Conservation (phyloP, 306 rosid species). For the Prunus mira region DNA sequence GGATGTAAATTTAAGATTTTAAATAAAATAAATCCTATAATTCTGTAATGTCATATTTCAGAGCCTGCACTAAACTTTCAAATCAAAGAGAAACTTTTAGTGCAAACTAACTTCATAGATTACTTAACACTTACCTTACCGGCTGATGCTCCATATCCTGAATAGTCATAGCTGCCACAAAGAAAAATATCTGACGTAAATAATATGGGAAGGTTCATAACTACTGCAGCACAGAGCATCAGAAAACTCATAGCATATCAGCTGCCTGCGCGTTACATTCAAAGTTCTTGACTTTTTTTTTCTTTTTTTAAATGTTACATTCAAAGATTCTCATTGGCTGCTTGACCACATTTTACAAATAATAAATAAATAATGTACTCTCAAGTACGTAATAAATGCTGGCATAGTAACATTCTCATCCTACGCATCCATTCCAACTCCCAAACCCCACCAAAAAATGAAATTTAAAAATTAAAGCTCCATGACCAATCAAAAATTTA, state of each 20-base stretch:
- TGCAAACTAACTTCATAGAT: neutral
- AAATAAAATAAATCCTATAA: too few species aligned
- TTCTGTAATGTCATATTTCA: too few species aligned
- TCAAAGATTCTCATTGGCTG: neutral
- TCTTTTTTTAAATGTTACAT: too few species aligned
- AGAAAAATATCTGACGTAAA: conserved; percentile 27
- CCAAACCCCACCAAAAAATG: neutral
- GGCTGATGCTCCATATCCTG: conserved; percentile 91
- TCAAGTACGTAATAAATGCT: neutral
- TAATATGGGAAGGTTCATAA: conserved; percentile 1
- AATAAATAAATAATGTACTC: neutral
- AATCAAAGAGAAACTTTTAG: neutral
- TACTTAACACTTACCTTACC: conserved; percentile 75
- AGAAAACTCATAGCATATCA: neutral
- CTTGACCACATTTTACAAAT: too few species aligned
- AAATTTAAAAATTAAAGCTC: neutral
- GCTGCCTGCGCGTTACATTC: neutral
- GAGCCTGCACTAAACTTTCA: too few species aligned
- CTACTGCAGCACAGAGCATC: neutral
- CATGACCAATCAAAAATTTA: neutral
- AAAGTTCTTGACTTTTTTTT: neutral
- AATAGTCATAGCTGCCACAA: conserved; percentile 86
- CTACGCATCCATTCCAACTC: neutral
- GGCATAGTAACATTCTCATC: neutral
- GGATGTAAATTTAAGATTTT: neutral